Evolutionary conservation across 73 alveolate species (phyloP).

Genomic region (Durusdinium trenchii): DNA sequence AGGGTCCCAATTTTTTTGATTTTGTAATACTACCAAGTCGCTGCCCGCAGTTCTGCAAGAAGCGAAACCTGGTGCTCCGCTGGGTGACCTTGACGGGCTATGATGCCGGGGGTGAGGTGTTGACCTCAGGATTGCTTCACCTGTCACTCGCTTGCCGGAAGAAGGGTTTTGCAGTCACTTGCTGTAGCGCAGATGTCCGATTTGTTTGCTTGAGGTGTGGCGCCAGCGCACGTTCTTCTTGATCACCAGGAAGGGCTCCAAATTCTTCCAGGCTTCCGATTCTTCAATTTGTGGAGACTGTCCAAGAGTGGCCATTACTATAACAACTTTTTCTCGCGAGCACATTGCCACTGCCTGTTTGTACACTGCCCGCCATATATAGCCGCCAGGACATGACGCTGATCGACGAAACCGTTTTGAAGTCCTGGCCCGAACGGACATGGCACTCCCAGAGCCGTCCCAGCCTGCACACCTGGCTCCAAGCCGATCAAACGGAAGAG

Average conservation of each 20-base stretch:
- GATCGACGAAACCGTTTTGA: background rate
- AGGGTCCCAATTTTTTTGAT: background rate
- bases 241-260: background rate
- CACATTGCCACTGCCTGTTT: too few species aligned
- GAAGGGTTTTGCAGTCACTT: too few species aligned
- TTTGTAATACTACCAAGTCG: too few species aligned
- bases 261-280: background rate
- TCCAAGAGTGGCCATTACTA: background rate
- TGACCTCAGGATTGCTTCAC: background rate
- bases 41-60: background rate
- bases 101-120: background rate
- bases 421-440: background rate
- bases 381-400: background rate
- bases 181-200: too few species aligned
- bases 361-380: too few species aligned
- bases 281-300: too few species aligned
- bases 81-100: background rate
- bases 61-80: background rate
- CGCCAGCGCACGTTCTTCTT: conserved; percentile 17
- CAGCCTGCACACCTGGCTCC: background rate
- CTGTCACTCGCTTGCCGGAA: too few species aligned
- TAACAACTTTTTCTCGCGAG: too few species aligned
- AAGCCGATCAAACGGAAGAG: background rate
- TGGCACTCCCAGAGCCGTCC: background rate
- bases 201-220: background rate